A percentile compares a stretch with the other conserved stretches of the same genome.
Conservation (phyloP, 805 yeast species). For the Spathaspora gorwiae region DNA sequence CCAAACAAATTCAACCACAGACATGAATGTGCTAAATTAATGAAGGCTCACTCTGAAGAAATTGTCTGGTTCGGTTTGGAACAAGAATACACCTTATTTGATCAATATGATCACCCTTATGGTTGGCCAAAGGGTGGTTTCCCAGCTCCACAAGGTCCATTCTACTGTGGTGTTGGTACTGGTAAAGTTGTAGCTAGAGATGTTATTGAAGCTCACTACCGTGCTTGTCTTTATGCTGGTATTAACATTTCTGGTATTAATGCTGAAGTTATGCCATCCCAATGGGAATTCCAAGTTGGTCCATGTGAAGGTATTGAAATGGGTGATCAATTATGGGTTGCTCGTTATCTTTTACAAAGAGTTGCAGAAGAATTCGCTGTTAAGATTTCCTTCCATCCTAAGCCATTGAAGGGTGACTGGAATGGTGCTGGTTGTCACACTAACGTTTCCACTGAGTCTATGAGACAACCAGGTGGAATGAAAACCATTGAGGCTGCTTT, state of each 20-base stretch:
- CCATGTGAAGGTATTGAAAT: constrained; percentile 92
- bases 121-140: constrained; percentile 99
- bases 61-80: constrained; percentile 97
- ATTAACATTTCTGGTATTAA: constrained; percentile 90
- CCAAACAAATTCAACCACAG: constrained; percentile 99
- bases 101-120: constrained; percentile 81
- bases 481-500: constrained; percentile 88
- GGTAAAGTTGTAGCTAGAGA: constrained; percentile 98
- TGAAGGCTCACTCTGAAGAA: constrained; percentile 84
- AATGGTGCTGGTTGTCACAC: constrained; percentile 99
- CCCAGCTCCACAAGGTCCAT: constrained; percentile 99
- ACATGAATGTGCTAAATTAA: constrained; percentile 91
- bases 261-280: constrained; percentile 99
- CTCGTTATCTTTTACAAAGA: constrained; percentile 87
- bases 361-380: constrained; percentile 99
- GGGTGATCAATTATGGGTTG: constrained; percentile 98
- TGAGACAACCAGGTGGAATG: constrained; percentile 97
- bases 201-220: constrained; percentile 97
- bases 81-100: constrained; percentile 97
- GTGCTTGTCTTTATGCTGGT: constrained; percentile 95
- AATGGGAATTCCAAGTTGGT: constrained; percentile 99
- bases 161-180: constrained; percentile 99
- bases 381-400: constrained; percentile 98
- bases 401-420: constrained; percentile 99
- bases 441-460: constrained; percentile 85